Conservation (phyloP, 2,329 filamentous ascomycete genomes). For the Phyllosticta capitalensis region DNA sequence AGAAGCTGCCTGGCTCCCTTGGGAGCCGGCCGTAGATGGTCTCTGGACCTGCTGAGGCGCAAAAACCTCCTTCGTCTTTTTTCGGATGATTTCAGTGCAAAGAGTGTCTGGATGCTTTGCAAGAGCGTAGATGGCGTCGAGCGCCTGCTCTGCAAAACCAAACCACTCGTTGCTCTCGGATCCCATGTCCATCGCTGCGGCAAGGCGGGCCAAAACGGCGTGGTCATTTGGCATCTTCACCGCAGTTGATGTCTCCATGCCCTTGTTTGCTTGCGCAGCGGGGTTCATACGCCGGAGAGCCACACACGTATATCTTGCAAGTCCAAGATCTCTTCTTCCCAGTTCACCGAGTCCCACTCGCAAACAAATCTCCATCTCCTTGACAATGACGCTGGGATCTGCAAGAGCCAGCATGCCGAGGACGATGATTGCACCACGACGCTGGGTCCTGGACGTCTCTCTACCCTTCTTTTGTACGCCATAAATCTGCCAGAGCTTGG, state of each 20-base stretch:
- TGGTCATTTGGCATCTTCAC: conserved; percentile 78
- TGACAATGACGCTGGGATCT: conserved; percentile 83
- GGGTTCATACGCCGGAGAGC: conserved; percentile 87
- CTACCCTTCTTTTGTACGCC: conserved; percentile 68
- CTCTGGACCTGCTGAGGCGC: conserved; percentile 33
- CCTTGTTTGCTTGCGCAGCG: conserved; percentile 65
- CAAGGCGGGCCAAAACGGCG: conserved; percentile 70
- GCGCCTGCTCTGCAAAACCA: conserved; percentile 89
- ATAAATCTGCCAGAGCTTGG: conserved; percentile 96
- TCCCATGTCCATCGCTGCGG: conserved; percentile 73
- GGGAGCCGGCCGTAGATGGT: neutral
- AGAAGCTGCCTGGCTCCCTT: conserved; percentile 6
- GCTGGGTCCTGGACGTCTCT: conserved; percentile 84
- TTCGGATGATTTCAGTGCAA: conserved; percentile 80
- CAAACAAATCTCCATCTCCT: conserved; percentile 90
- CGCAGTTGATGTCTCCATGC: conserved; percentile 41
- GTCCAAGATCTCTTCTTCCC: conserved; percentile 71
- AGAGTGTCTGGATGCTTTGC: conserved; percentile 90
- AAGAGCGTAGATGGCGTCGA: conserved; percentile 87
- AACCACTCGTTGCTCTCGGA: conserved; percentile 90
- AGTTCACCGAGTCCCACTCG: conserved; percentile 76
- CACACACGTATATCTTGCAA: conserved; percentile 93
- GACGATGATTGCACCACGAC: conserved; percentile 89
- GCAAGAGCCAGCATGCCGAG: conserved; percentile 93
- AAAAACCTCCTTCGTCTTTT: conserved; percentile 81